Conservation (phyloP, 1,139 yeast genomes). For the Nakaseomyces glabratus region DNA sequence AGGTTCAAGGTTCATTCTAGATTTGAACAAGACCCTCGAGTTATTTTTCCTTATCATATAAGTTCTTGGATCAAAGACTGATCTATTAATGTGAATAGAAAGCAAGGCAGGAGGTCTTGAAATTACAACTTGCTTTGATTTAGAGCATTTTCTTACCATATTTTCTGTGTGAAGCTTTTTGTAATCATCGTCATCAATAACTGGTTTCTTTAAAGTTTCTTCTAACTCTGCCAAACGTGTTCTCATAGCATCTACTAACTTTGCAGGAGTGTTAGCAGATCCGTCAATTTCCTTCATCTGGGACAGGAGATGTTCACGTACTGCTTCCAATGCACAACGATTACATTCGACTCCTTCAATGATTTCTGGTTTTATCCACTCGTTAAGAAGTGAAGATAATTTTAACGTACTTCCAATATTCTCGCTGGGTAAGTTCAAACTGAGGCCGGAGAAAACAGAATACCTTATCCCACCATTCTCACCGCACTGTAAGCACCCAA, state of each 20-base stretch:
- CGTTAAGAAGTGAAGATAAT: slow-evolving; percentile 50
- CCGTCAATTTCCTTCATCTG: slow-evolving; percentile 34
- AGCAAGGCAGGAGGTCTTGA: slow-evolving; percentile 79
- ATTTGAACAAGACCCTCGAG: slow-evolving; percentile 71
- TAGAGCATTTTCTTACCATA: slow-evolving; percentile 65
- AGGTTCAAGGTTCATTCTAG: slow-evolving; percentile 52
- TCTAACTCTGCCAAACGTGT: slow-evolving; percentile 49
- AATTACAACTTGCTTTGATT: slow-evolving; percentile 72
- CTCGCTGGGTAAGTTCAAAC: slow-evolving; percentile 54
- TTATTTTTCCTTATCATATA: slow-evolving; percentile 77
- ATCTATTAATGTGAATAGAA: slow-evolving; percentile 79
- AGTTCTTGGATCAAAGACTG: slow-evolving; percentile 82
- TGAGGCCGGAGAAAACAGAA: slow-evolving; percentile 72
- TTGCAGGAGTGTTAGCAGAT: slow-evolving; percentile 27
- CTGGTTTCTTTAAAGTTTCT: slow-evolving; percentile 49
- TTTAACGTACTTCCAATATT: slow-evolving; percentile 37
- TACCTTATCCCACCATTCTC: slow-evolving; percentile 87
- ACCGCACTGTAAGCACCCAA: slow-evolving; percentile 83
- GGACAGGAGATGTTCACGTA: slow-evolving; percentile 42
- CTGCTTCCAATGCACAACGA: slow-evolving; percentile 69
- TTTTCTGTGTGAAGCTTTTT: slow-evolving; percentile 64
- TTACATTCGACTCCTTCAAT: slow-evolving; percentile 91
- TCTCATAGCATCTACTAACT: slow-evolving; percentile 39
- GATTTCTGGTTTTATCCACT: slow-evolving; percentile 73
- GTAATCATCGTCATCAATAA: slow-evolving; percentile 73